phyloP scores from a whole-genome alignment of 352 stramenopile species.

The Globisporangium spiculum region DNA sequence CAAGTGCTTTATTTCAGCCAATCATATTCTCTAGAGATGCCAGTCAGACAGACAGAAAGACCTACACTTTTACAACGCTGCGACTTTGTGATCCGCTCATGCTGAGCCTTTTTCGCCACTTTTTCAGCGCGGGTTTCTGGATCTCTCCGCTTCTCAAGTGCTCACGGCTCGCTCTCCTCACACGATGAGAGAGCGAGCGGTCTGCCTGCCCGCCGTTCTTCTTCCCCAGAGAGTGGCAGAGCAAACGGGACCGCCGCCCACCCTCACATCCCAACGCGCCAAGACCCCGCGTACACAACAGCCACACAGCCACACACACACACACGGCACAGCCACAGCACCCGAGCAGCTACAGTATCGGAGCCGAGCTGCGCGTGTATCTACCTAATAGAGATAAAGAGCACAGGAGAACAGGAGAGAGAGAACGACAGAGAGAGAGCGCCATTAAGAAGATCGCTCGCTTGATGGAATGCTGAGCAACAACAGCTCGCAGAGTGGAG shows the following conservation, averaged over 20 bases:
- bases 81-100: not conserved
- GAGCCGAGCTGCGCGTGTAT: not conserved
- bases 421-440: not conserved
- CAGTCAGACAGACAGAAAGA: not conserved
- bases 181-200: not conserved
- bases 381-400: not conserved
- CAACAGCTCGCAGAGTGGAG: constrained; percentile 49
- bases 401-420: not conserved
- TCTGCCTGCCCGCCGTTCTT: not conserved
- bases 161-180: not conserved
- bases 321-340: too few relatives aligned
- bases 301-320: not conserved
- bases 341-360: not conserved
- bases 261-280: constrained; percentile 10
- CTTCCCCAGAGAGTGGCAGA: not conserved
- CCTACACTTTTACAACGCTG: constrained; percentile 9
- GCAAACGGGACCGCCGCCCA: not conserved
- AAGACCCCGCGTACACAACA: constrained; percentile 4
- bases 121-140: constrained; percentile 12
- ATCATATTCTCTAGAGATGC: not conserved
- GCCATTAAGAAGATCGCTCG: not conserved
- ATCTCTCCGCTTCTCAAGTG: not conserved
- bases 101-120: constrained; percentile 8
- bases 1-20: not conserved
- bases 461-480: constrained; percentile 19